Percentiles rank a stretch among this genome's conserved stretches.
These are phyloP conservation scores for Nymphaea thermarum DNA, from an alignment of 164 flowering plant genomes.

Conservation along the genomic window DNA sequence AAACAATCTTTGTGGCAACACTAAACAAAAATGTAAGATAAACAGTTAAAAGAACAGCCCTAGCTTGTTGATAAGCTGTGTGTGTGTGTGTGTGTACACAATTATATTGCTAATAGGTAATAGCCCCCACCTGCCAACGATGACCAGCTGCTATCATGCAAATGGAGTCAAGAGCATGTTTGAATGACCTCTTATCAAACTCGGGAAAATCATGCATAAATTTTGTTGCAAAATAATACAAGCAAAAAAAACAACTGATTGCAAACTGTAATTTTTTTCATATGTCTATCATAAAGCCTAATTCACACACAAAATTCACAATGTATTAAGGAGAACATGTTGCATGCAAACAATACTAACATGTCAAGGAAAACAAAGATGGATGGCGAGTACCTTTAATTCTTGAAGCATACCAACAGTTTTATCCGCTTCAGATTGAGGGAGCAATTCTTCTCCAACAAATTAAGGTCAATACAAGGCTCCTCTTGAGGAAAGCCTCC, in stretches of 20 bases:
- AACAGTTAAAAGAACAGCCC: background rate
- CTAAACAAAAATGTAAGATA: background rate
- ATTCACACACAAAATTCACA: no score
- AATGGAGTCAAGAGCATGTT: slow-evolving; percentile 64
- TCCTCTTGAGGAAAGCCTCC: slow-evolving; percentile 42
- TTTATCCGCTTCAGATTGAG: slow-evolving; percentile 89
- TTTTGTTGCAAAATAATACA: no score
- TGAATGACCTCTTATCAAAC: slow-evolving; percentile 94
- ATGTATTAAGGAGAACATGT: no score
- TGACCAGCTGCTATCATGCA: slow-evolving; percentile 85
- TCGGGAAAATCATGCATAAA: slow-evolving; percentile 88
- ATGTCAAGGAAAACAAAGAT: no score
- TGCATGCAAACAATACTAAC: no score
- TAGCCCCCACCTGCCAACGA: slow-evolving; percentile 82
- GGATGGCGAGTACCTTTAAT: slow-evolving; percentile 41
- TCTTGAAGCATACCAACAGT: slow-evolving; percentile 76
- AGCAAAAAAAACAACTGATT: no score
- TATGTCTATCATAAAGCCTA: no score
- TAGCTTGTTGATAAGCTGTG: no score
- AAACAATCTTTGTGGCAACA: no score
- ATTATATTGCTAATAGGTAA: no score
- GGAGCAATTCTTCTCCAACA: slow-evolving; percentile 66
- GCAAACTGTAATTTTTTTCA: no score
- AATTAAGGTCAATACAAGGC: slow-evolving; percentile 19
- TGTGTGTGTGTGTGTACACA: no score